Percentiles rank a stretch among this genome's conserved stretches.
These are phyloP conservation scores for Sclerotinia subarctica DNA, from an alignment of 2,329 filamentous ascomycete genomes.

Conservation along the genomic window DNA sequence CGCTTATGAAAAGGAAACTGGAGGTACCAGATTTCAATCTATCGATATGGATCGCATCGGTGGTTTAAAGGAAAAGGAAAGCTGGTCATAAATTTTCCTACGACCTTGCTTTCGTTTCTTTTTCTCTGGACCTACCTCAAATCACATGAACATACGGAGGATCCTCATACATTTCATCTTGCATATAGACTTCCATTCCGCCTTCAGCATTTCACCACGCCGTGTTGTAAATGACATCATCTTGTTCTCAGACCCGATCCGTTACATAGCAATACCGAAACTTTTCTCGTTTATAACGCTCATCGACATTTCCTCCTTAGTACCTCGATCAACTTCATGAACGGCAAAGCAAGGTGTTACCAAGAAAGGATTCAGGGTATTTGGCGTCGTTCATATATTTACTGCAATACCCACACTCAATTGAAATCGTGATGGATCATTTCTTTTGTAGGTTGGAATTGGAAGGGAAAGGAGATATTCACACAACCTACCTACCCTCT, in stretches of 20 bases:
- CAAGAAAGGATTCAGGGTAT: conserved; percentile 2
- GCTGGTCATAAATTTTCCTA: conserved; percentile 28
- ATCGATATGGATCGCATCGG: conserved; percentile 94
- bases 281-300: not conserved
- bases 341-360: conserved; percentile 14
- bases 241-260: not conserved
- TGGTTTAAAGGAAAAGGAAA: conserved; percentile 80
- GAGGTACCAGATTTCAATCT: conserved; percentile 76
- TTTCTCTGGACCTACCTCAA: not conserved
- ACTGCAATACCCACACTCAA: conserved; percentile 1
- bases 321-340: conserved; percentile 10
- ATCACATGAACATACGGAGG: conserved; percentile 16
- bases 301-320: not conserved
- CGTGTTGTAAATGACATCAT: conserved; percentile 19
- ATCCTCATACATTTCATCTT: conserved; percentile 22
- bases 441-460: conserved; percentile 12
- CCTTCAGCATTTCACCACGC: conserved; percentile 13
- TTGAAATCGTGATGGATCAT: not conserved
- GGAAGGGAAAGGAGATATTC: conserved; percentile 6
- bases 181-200: conserved; percentile 17
- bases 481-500: conserved; percentile 1
- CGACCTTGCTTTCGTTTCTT: conserved; percentile 5
- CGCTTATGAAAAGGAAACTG: conserved; percentile 78
- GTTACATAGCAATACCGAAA: conserved; percentile 15
- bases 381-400: conserved; percentile 10